Percentiles rank a stretch among this genome's conserved stretches.
These are phyloP conservation scores for Crithidia expoeki DNA, from an alignment of 208 protist species.

Conservation along the genomic window DNA sequence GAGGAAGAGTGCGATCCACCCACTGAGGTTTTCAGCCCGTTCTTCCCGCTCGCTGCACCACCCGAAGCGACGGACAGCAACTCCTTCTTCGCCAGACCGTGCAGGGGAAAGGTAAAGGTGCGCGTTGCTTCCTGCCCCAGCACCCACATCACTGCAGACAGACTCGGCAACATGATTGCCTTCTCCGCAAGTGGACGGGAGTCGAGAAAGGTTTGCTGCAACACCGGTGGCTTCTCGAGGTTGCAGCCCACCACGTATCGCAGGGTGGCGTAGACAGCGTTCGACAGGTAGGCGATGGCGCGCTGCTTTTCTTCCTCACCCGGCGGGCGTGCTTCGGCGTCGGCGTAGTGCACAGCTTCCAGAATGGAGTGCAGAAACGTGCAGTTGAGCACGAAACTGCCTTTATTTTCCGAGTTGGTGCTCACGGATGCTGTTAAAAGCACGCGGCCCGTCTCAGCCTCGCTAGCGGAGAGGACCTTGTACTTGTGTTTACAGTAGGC, in stretches of 20 bases:
- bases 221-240: slow-evolving; percentile 31
- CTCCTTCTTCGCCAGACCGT: slow-evolving; percentile 46
- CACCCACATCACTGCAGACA: slow-evolving; percentile 78
- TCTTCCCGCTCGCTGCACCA: background rate
- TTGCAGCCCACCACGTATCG: slow-evolving; percentile 87
- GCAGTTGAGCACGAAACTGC: slow-evolving; percentile 62
- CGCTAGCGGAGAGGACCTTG: slow-evolving; percentile 33
- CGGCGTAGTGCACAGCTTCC: slow-evolving; percentile 78
- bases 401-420: slow-evolving; percentile 20
- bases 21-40: background rate
- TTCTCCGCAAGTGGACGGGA: slow-evolving; percentile 51
- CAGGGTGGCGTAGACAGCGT: slow-evolving; percentile 65
- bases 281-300: slow-evolving; percentile 65
- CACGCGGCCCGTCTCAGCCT: slow-evolving; percentile 48
- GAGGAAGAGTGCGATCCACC: background rate
- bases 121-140: slow-evolving; percentile 44
- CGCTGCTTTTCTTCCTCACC: slow-evolving; percentile 70
- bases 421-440: slow-evolving; percentile 25
- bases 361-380: slow-evolving; percentile 67
- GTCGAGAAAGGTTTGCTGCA: slow-evolving; percentile 75
- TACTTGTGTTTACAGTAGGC: slow-evolving; percentile 87
- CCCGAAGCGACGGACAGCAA: slow-evolving; percentile 37
- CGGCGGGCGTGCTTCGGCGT: slow-evolving; percentile 66
- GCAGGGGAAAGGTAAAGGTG: slow-evolving; percentile 58
- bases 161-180: slow-evolving; percentile 50